Evolutionary conservation across 2,329 filamentous ascomycete genomes (phyloP), one percentile per base, ranked within the genome.

Genomic region (Fusarium falciforme): DNA sequence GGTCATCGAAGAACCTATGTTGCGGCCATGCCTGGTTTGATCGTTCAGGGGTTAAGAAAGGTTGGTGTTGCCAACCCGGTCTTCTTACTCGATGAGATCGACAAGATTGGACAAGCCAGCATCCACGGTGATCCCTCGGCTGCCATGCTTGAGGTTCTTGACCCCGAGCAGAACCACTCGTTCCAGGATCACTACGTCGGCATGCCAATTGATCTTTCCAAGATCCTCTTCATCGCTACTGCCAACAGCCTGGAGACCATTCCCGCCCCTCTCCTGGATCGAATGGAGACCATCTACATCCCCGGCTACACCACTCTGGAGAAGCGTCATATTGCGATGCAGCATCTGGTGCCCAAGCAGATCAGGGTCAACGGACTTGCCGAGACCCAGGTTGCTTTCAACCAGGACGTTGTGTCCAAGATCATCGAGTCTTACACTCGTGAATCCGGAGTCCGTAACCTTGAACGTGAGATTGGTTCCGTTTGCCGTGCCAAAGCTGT

Each of bases 131-230:
- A 99, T 79, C 96, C 96, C 5, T 97, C 94, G 22, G 96, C 96
- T 25, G 96, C 96, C 10, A 98, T 99, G 96, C 91, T 99, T 16
- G 96, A 99, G 83, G 96, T 99, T 12, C 88, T 99, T 54, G 96
- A 99, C 79, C 96, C 96, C 1, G 96, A 99, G 82, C 96, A 99
- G 84, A 99, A 99, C 80, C 90, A 97, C 83, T 93, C 91, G 11
- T 99, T 99, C 84, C 94, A 92, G 33, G 96, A 99, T 80, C 96
- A 99, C 84, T 99, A 98, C 82, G 91, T 99, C 81, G 95, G 95
- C 79, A 95, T 98, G 72, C 96, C 96, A 0, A 94, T 98, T 75
- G 96, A 99, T 80, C 88, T 99, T 22, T 97, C 94, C 85, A 98
- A 97, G 84, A 94, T 99, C 25, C 88, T 99, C 12, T 99, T 99